These are phyloP conservation scores for Immersiella caudata DNA, from an alignment of 495 filamentous ascomycete species.

Conservation along the genomic window DNA sequence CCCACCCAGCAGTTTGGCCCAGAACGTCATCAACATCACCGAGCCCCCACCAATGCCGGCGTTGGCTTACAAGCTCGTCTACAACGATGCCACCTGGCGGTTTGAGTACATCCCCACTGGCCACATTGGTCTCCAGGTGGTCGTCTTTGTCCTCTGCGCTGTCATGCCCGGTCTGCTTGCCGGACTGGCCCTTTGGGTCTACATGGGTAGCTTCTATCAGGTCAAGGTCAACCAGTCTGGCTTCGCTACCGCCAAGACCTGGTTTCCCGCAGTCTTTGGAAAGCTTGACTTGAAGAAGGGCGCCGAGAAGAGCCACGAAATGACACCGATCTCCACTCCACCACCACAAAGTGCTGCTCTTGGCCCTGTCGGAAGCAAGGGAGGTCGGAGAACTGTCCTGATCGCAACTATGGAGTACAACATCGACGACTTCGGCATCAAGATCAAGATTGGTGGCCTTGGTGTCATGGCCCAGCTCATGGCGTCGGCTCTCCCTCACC, in stretches of 20 bases:
- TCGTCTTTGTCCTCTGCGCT: constrained; percentile 60
- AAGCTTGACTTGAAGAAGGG: constrained; percentile 54
- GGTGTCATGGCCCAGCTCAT: constrained; percentile 72
- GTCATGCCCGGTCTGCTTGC: constrained; percentile 58
- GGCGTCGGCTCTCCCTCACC: constrained; percentile 67
- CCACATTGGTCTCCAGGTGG: constrained; percentile 58
- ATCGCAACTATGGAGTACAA: constrained; percentile 75
- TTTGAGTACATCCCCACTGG: constrained; percentile 60
- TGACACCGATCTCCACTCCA: constrained; percentile 38
- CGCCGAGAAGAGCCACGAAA: constrained; percentile 36
- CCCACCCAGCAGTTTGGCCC: constrained; percentile 60
- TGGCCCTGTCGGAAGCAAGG: constrained; percentile 20
- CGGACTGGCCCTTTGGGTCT: constrained; percentile 56
- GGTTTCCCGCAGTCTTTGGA: constrained; percentile 30
- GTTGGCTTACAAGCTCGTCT: constrained; percentile 57
- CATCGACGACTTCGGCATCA: constrained; percentile 70
- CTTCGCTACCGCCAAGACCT: constrained; percentile 46
- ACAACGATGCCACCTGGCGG: constrained; percentile 58
- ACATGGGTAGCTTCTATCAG: constrained; percentile 68
- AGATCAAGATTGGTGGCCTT: constrained; percentile 70
- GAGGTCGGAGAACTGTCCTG: constrained; percentile 57
- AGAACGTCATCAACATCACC: constrained; percentile 64
- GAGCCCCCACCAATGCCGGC: constrained; percentile 56
- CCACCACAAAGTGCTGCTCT: constrained; percentile 28
- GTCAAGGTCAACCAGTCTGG: constrained; percentile 73